Conservation (phyloP, 164 flowering plant genomes). For the Stephania yunnanensis region DNA sequence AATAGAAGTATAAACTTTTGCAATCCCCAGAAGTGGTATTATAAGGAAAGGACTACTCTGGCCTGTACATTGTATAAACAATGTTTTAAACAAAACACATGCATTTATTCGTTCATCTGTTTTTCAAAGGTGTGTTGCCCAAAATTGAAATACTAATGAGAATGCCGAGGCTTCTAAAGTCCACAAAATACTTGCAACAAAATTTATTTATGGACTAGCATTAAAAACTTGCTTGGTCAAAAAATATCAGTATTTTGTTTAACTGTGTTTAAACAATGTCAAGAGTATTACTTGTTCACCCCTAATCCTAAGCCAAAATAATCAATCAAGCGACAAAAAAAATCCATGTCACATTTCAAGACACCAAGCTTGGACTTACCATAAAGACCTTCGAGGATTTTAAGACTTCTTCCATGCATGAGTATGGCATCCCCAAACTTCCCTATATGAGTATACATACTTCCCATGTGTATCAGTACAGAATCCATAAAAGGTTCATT, state of each 20-base stretch:
- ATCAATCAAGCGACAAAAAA: not conserved
- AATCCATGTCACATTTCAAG: not conserved
- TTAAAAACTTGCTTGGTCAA: too few relatives aligned
- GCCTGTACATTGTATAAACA: constrained; percentile 49
- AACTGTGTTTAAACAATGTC: too few relatives aligned
- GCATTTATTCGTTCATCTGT: too few relatives aligned
- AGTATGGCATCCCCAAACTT: constrained; percentile 51
- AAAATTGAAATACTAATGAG: not conserved
- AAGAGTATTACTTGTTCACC: too few relatives aligned
- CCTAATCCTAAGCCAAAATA: too few relatives aligned
- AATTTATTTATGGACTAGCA: too few relatives aligned
- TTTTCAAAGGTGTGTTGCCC: not conserved
- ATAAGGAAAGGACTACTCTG: constrained; percentile 47
- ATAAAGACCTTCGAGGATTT: constrained; percentile 46
- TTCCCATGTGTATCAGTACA: constrained; percentile 80
- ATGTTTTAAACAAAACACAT: not conserved
- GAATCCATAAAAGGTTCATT: constrained; percentile 63
- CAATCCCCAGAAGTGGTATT: constrained; percentile 68
- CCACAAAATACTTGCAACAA: too few relatives aligned
- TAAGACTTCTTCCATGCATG: constrained; percentile 45
- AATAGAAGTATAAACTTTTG: constrained; percentile 47
- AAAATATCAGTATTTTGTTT: too few relatives aligned
- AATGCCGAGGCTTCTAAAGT: too few relatives aligned
- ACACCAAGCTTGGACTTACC: constrained; percentile 39
- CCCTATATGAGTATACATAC: constrained; percentile 65